phyloP scores from a whole-genome alignment of 2,329 filamentous ascomycete species.

The Parasarocladium wereldwijsianum region DNA sequence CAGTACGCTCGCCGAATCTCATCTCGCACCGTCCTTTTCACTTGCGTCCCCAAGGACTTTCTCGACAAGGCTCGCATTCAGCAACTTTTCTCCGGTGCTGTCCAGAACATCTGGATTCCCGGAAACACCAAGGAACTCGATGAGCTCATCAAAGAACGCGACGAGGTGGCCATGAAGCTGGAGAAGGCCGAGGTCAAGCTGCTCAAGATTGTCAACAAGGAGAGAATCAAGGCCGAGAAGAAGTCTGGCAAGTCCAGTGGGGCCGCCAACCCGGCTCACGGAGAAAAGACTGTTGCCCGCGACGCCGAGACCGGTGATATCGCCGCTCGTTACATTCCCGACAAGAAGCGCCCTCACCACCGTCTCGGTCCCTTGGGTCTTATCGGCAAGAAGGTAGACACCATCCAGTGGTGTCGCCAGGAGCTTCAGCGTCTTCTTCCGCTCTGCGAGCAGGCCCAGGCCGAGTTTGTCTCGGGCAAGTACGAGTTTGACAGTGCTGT shows the following conservation, averaged over 20 bases:
- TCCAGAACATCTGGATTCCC: slow-evolving; percentile 73
- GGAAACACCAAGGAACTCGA: slow-evolving; percentile 62
- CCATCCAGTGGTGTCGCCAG: slow-evolving; percentile 68
- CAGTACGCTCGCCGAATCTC: slow-evolving; percentile 74
- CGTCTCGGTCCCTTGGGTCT: slow-evolving; percentile 48
- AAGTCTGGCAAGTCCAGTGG: slow-evolving; percentile 13
- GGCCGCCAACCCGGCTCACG: slow-evolving; percentile 7
- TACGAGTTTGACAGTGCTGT: slow-evolving; percentile 54
- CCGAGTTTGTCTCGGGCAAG: slow-evolving; percentile 48
- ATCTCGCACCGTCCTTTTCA: slow-evolving; percentile 84
- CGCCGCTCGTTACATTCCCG: slow-evolving; percentile 51
- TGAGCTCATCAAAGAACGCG: slow-evolving; percentile 61
- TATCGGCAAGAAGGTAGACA: slow-evolving; percentile 58
- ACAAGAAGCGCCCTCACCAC: slow-evolving; percentile 56
- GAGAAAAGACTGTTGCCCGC: slow-evolving; percentile 19
- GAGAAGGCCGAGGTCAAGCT: slow-evolving; percentile 73
- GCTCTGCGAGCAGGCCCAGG: slow-evolving; percentile 49
- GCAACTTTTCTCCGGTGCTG: slow-evolving; percentile 63
- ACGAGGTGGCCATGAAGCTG: slow-evolving; percentile 60
- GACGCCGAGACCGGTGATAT: slow-evolving; percentile 51
- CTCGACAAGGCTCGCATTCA: slow-evolving; percentile 59
- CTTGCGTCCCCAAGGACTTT: slow-evolving; percentile 66
- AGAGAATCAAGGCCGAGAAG: slow-evolving; percentile 18
- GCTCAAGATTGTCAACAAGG: slow-evolving; percentile 44
- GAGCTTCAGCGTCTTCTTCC: slow-evolving; percentile 40